Conservation (phyloP, 1,284 basidiomycete species). For the Xanthoconium separans region DNA sequence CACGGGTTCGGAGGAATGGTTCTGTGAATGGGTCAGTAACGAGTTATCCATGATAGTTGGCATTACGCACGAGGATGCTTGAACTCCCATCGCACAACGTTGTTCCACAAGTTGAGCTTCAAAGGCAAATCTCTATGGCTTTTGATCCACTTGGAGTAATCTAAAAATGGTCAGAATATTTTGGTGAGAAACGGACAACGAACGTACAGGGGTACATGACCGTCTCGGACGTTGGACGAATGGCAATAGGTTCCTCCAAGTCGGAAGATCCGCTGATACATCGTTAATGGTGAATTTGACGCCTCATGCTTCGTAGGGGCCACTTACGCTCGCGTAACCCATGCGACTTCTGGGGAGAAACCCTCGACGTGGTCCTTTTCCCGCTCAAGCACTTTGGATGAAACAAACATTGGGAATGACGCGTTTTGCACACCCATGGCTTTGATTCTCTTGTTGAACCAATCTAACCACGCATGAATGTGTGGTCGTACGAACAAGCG, state of each 20-base stretch:
- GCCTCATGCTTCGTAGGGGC: not conserved
- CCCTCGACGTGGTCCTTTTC: conserved; percentile 99
- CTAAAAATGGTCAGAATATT: conserved; percentile 27
- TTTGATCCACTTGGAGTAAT: conserved; percentile 99
- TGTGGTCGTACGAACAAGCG: conserved; percentile 10
- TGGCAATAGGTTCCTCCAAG: conserved; percentile 95
- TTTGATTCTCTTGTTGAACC: conserved; percentile 93
- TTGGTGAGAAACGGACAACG: not conserved
- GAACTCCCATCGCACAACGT: conserved; percentile 99
- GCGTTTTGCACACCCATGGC: conserved; percentile 95
- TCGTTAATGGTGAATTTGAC: not conserved
- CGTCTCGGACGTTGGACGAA: conserved; percentile 97
- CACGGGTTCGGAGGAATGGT: conserved; percentile 97
- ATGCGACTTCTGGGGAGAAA: conserved; percentile 99
- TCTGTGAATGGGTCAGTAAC: conserved; percentile 48
- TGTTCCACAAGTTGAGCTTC: conserved; percentile 99
- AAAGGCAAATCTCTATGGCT: conserved; percentile 96
- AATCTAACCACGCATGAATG: conserved; percentile 49
- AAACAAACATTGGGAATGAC: conserved; percentile 99
- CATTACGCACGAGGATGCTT: conserved; percentile 84
- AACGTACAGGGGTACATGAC: conserved; percentile 94
- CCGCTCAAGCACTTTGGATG: conserved; percentile 86
- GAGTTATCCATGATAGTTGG: not conserved
- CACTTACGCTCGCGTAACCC: conserved; percentile 94
- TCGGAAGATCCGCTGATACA: conserved; percentile 79